Base-by-base conservation (phyloP, 2,329 filamentous ascomycete species). In the Tolypocladium tundrense region DNA sequence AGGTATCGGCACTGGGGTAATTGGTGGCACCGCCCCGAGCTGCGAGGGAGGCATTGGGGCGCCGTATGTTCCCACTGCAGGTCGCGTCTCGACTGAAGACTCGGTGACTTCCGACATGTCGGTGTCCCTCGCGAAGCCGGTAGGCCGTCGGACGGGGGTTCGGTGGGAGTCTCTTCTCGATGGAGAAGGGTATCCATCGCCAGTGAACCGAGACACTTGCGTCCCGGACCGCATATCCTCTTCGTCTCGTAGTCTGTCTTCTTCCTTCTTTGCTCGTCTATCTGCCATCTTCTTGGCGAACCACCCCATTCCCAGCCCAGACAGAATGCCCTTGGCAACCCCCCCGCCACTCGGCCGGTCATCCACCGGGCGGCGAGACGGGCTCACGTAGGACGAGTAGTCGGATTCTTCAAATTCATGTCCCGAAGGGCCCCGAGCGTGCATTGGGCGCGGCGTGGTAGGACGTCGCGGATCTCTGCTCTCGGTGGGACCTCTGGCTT, bases 261-360 rank as follows among this genome's bases (percentile, higher is more conserved):
- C 80, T 60, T 80, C 79, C 56, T 74, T 73, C 60, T 66, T 75
- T 59, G 74, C 68, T 55, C 74, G 74, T 64, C 84, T 73, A 70
- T 85, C 78, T 63, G 80, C 83, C 69, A 88, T 79, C 68, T 83
- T 82, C 73, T 82, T 86, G 8, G 83, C 82, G 53, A 91, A 73
- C 75, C 87, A 88, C 10, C 87, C 88, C 40, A 88, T 75, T 2
- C 87, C 87, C 33, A 90, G 71, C 2, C 85, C 77, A 10, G 82
- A 85, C 54, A 86, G 67, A 16, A 84, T 64, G 1, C 82, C 82
- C 62, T 87, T 83, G 27, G 78, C 79, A n/a, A 78, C 71, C 1
- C 78, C 77, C 61, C 81, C 79, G 14, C 71, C 65, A 1, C 62
- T 72, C 58, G 78, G 73, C 8, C 61, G 72, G 24, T 77, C 75